Evolutionary conservation across 208 protist species (phyloP), one percentile per base, ranked within the genome.

Genomic region (Lotmaria passim): DNA sequence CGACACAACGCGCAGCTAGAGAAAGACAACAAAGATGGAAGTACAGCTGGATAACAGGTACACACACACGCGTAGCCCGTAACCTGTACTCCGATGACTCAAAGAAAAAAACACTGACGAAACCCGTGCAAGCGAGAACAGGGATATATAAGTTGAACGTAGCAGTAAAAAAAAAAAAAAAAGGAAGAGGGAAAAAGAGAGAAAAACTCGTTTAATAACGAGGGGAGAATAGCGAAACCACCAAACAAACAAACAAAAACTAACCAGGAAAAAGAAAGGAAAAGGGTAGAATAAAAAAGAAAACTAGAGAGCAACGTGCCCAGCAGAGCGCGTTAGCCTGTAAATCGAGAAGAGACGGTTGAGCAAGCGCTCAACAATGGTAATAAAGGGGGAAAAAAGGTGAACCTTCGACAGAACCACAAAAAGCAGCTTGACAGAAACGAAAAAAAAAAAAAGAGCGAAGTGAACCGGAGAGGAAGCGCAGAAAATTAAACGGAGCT

Each of bases 121-220:
- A 21, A 59, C 56, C 17, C 10, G 38, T 21, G 3, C 41, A 47
- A 19, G 33, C 1, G 24, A 47, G 0, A 43, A 43, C 15, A 56
- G 43, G 7, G 67, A 73, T 30, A 51, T 46, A 65, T 19, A 41
- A 38, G 38, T 33, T 39, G 47, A 66, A 28, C 28, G 43, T 34
- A 53, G 52, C 52, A 53, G 39, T 43, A 30, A 17, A 51, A 47
- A 63, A 33, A 60, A 63, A 55, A 53, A 52, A 28, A 65, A 53
- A 17, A 19, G 31, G 28, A 51, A 64, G 14, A 51, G 7, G 41
- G 15, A 15, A 51, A 38, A 34, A 36, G 41, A 43, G 41, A 51
- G 41, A 33, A 36, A 19, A 38, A 64, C 7, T 26, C 11, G 31
- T 39, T 39, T n/a, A 23, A 59, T 46, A 46, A 4, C n/a, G 15